Percentiles rank a stretch among this genome's conserved stretches.
These are phyloP conservation scores for Sarocladium strictum DNA, from an alignment of 2,329 filamentous ascomycete species.

Conservation along the genomic window DNA sequence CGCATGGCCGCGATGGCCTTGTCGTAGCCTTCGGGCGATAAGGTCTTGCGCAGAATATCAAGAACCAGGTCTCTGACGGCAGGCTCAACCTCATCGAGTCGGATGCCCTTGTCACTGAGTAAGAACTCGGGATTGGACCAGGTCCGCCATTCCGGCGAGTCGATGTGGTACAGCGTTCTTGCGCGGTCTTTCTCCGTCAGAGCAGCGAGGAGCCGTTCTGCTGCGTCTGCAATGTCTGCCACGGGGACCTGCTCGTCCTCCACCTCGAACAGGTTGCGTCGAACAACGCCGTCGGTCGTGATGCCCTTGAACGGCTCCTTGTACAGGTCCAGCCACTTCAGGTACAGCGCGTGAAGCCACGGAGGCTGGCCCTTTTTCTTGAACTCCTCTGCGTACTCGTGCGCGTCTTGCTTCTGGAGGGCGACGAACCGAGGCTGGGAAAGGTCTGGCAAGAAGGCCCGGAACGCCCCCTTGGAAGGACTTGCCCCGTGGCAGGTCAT, in stretches of 20 bases:
- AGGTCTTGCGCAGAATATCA: slow-evolving; percentile 46
- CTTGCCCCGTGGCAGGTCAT: not conserved
- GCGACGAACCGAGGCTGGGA: not conserved
- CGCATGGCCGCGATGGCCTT: slow-evolving; percentile 67
- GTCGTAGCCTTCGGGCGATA: slow-evolving; percentile 64
- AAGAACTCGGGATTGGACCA: slow-evolving; percentile 70
- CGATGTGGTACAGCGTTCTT: slow-evolving; percentile 41
- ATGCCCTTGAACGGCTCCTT: slow-evolving; percentile 66
- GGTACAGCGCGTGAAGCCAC: slow-evolving; percentile 58
- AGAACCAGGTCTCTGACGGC: slow-evolving; percentile 44
- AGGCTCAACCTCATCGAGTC: slow-evolving; percentile 53
- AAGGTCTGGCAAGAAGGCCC: not conserved
- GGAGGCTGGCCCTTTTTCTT: slow-evolving; percentile 54
- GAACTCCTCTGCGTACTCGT: slow-evolving; percentile 57
- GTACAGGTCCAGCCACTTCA: slow-evolving; percentile 52
- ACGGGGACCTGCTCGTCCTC: slow-evolving; percentile 61
- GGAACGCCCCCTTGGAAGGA: not conserved
- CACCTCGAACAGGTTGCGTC: slow-evolving; percentile 47
- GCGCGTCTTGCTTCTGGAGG: slow-evolving; percentile 45
- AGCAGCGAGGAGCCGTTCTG: slow-evolving; percentile 36
- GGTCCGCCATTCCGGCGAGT: slow-evolving; percentile 66
- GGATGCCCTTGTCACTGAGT: slow-evolving; percentile 60
- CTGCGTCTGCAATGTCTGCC: slow-evolving; percentile 45
- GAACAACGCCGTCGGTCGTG: slow-evolving; percentile 57
- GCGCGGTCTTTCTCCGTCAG: slow-evolving; percentile 42